phyloP scores from a whole-genome alignment of 2,329 filamentous ascomycete species.

The Cladosporium halotolerans region DNA sequence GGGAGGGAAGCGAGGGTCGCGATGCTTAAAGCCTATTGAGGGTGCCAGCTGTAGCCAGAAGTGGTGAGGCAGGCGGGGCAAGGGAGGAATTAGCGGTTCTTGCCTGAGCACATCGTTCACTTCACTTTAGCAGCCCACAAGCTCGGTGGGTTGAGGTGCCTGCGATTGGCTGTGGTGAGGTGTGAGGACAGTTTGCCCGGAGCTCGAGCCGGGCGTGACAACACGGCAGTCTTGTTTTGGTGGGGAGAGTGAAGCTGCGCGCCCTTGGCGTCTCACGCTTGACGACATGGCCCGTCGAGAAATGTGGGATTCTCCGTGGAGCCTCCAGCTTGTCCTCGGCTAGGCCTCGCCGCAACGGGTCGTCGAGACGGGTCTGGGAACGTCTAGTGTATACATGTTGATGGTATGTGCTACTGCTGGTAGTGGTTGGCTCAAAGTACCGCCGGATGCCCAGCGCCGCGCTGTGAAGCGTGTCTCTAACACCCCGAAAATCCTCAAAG shows the following conservation, averaged over 20 bases:
- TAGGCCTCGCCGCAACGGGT: too few relatives aligned
- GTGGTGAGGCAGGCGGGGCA: background rate
- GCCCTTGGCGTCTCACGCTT: too few relatives aligned
- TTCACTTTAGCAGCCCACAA: background rate
- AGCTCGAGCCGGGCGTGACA: background rate
- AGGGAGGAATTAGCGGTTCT: background rate
- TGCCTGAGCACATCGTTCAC: background rate
- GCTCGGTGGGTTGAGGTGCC: background rate
- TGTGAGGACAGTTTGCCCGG: background rate
- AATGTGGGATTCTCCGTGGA: conserved; percentile 5
- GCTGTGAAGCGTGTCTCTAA: conserved; percentile 6
- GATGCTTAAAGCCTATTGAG: background rate
- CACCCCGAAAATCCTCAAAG: background rate
- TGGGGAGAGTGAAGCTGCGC: background rate
- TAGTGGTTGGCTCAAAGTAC: too few relatives aligned
- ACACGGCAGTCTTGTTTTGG: background rate
- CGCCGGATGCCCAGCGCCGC: background rate
- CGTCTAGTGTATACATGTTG: too few relatives aligned
- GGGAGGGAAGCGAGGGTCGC: background rate
- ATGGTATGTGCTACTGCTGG: too few relatives aligned
- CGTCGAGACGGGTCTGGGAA: too few relatives aligned
- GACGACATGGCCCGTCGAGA: too few relatives aligned
- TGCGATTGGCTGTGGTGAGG: background rate
- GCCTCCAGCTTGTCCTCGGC: background rate
- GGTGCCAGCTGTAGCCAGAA: background rate